phyloP scores from a whole-genome alignment of 331 rosid genomes.

The Saraca asoca region DNA sequence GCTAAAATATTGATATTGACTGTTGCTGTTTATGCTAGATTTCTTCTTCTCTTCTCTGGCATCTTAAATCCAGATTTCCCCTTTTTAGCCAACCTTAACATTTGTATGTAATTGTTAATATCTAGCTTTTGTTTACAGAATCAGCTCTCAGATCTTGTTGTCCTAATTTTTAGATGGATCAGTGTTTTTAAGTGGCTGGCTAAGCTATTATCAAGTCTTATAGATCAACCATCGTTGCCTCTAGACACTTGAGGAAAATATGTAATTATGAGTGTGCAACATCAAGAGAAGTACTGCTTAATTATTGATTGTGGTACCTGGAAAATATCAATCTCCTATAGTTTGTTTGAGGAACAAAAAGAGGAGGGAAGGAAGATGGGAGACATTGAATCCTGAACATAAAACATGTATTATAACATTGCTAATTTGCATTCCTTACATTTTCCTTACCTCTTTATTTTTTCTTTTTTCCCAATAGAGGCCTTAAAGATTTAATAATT shows the following conservation, averaged over 20 bases:
- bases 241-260: background rate
- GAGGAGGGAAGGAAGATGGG: no score
- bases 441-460: no score
- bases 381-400: no score
- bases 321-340: conserved; percentile 6
- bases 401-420: no score
- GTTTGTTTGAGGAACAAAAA: no score
- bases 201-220: background rate
- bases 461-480: no score
- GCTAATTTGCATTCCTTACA: no score
- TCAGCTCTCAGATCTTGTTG: background rate
- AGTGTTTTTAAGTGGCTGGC: conserved; percentile 2
- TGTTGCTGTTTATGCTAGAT: conserved; percentile 14
- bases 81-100: background rate
- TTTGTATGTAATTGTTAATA: background rate
- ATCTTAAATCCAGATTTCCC: conserved; percentile 7
- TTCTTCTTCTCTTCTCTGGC: background rate
- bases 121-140: background rate
- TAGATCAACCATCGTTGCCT: background rate
- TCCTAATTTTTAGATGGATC: background rate
- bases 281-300: conserved; percentile 1
- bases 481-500: background rate
- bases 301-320: conserved; percentile 25
- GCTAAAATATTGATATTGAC: background rate
- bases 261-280: conserved; percentile 4